Conservation (phyloP, 2,329 filamentous ascomycete genomes). For the Aspergillus floridensis region DNA sequence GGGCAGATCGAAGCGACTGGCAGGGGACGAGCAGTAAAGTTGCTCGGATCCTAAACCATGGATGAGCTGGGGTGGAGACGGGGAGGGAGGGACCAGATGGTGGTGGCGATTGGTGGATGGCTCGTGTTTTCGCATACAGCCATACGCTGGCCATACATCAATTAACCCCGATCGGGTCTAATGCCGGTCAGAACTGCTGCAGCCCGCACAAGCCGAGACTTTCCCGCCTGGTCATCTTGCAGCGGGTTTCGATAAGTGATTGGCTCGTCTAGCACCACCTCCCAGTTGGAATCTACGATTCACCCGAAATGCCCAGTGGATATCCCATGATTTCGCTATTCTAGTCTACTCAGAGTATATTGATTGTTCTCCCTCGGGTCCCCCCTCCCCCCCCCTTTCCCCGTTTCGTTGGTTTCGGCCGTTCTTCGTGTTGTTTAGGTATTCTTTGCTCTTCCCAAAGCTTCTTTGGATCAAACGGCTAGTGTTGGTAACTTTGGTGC, state of each 20-base stretch:
- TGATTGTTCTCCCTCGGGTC: not conserved
- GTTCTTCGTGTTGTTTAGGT: not conserved
- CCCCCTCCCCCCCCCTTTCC: too few relatives aligned
- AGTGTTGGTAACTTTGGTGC: too few relatives aligned
- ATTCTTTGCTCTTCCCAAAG: not conserved
- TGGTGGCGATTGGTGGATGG: constrained; percentile 1
- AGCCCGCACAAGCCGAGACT: constrained; percentile 1
- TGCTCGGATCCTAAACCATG: not conserved
- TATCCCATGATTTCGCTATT: too few relatives aligned
- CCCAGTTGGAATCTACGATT: not conserved
- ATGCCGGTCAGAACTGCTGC: not conserved
- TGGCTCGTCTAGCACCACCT: not conserved
- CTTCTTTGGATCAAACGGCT: not conserved
- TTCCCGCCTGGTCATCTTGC: constrained; percentile 13
- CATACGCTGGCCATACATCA: not conserved
- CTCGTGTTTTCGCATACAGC: not conserved
- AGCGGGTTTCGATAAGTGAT: not conserved
- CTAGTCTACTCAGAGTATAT: not conserved
- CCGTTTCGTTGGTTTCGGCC: too few relatives aligned
- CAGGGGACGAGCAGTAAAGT: not conserved
- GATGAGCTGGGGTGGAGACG: not conserved
- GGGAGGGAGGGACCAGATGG: not conserved
- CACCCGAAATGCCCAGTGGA: not conserved
- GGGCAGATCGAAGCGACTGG: constrained; percentile 12
- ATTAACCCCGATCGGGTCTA: not conserved